Evolutionary conservation across 164 flowering plant species (phyloP).

Genomic region (Vitis labrusca): DNA sequence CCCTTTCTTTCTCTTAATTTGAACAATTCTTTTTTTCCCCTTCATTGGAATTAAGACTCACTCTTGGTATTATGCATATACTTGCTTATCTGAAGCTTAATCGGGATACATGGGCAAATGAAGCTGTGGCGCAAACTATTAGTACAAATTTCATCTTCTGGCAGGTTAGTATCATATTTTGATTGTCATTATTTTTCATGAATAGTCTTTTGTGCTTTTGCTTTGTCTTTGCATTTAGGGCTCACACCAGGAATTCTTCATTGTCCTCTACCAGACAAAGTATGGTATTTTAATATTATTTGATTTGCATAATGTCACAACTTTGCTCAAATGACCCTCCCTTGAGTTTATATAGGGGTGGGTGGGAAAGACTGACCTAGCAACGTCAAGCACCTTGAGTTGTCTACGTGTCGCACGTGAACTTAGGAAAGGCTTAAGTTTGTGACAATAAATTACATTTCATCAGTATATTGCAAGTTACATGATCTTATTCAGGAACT

Average conservation of each 20-base stretch:
- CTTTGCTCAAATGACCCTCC: no score
- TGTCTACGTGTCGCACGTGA: no score
- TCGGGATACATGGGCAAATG: conserved; percentile 98
- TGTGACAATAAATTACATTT: no score
- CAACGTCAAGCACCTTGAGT: no score
- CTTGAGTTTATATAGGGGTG: no score
- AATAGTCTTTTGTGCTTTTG: not conserved
- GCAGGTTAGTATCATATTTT: conserved; percentile 63
- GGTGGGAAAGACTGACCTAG: no score
- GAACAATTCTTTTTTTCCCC: not conserved
- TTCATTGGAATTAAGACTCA: conserved; percentile 3
- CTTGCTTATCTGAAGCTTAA: conserved; percentile 60
- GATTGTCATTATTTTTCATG: not conserved
- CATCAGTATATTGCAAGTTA: no score
- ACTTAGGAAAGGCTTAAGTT: no score
- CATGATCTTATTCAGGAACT: no score
- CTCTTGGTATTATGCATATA: conserved; percentile 3
- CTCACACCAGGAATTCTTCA: not conserved
- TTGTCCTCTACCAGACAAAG: no score
- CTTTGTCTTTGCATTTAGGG: not conserved
- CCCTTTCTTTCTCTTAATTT: not conserved
- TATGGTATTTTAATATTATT: no score
- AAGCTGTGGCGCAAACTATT: conserved; percentile 93
- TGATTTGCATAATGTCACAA: no score
- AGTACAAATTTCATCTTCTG: conserved; percentile 87